These are phyloP conservation scores for Knufia fluminis DNA, from an alignment of 2,329 filamentous ascomycete genomes.

Conservation along the genomic window DNA sequence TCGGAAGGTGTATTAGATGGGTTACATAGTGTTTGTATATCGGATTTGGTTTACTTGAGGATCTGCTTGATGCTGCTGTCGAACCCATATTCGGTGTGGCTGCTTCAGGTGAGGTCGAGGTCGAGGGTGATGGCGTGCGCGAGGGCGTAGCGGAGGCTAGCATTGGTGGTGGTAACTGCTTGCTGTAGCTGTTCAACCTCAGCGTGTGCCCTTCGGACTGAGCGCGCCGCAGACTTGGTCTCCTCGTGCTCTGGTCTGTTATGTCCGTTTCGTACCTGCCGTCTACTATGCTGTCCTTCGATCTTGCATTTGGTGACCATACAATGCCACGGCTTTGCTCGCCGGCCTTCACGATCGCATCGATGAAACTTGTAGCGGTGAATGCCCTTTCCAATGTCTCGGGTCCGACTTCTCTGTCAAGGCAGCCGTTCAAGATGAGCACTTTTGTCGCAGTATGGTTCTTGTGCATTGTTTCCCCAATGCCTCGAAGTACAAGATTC, in stretches of 20 bases:
- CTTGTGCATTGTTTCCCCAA: constrained; percentile 55
- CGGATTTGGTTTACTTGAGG: constrained; percentile 8
- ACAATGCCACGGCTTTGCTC: constrained; percentile 53
- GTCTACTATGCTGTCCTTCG: background rate
- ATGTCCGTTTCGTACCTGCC: background rate
- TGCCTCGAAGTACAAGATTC: constrained; percentile 65
- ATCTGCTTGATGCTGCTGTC: background rate
- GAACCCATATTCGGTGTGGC: background rate
- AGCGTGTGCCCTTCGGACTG: background rate
- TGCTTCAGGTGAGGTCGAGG: background rate
- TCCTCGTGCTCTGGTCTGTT: background rate
- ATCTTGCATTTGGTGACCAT: constrained; percentile 11
- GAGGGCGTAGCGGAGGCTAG: constrained; percentile 6
- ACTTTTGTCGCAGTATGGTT: constrained; percentile 54
- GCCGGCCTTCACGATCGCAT: constrained; percentile 66
- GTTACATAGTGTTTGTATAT: constrained; percentile 22
- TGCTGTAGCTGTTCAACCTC: background rate
- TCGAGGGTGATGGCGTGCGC: background rate
- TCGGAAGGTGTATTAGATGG: constrained; percentile 22
- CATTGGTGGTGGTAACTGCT: background rate
- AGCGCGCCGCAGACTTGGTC: background rate
- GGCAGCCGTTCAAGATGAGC: constrained; percentile 71
- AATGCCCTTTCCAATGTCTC: constrained; percentile 36
- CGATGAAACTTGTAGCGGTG: constrained; percentile 70
- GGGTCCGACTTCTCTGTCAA: constrained; percentile 81